Evolutionary conservation across 306 rosid genomes (phyloP), one percentile per base, ranked within the genome.

Genomic region (Cucurbita ficifolia): DNA sequence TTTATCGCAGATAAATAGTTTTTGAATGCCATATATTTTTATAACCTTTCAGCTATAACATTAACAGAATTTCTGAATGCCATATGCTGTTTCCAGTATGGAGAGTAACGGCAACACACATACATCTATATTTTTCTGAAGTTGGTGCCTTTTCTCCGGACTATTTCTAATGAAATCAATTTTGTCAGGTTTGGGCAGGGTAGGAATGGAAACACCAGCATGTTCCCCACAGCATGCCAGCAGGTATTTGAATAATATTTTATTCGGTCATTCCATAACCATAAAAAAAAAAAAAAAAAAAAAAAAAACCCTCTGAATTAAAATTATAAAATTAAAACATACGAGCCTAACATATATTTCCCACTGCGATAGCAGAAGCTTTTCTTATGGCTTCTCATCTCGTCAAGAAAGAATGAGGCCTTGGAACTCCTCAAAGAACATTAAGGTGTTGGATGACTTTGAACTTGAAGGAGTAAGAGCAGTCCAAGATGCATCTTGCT

Each of bases 111-210:
- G 42, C 69, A 17, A 38, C 48, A 62, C 9, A 39, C 18, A 12
- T 10, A 36, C 48, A 36, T 36, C 29, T 36, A 39, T 62, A 4
- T 8, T 16, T n/a, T 62, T 39, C 70, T 38, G 42, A 62, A 65
- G 72, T 8, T 43, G 11, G 53, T 43, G 52, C 53, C 18, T 18
- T 42, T 64, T 40, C 36, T 40, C 48, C 29, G 35, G 71, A 62
- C 71, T 18, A 10, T 40, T 64, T 40, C 52, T 64, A 29, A 53
- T 53, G 51, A 72, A 42, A 56, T n/a, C 10, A 24, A 4, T 73
- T 46, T 71, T 72, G 45, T 63, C 62, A 94, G 98, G 98, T 75
- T 85, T 94, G 84, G 98, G 98, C 68, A 85, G 85, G 77, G 89
- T 90, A 51, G 97, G 95, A 76, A 81, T 43, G 73, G 86, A 86